These are phyloP conservation scores for Violaceomyces palustris DNA, from an alignment of 1,284 basidiomycete genomes.

Conservation along the genomic window DNA sequence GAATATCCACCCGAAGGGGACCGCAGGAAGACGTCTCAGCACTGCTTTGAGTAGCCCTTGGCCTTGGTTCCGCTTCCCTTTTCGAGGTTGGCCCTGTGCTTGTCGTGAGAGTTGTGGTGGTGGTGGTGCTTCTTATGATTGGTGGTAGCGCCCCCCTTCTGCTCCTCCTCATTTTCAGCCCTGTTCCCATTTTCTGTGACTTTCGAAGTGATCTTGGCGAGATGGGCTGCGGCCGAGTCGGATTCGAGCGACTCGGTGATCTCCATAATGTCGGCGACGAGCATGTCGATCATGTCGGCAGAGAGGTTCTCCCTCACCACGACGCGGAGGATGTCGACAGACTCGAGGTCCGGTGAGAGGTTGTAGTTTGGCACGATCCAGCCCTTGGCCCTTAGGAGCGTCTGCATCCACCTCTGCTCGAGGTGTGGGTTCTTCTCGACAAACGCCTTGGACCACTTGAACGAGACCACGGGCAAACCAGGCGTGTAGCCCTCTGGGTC, in stretches of 20 bases:
- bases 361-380: conserved; percentile 59
- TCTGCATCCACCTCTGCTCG: conserved; percentile 84
- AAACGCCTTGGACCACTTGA: conserved; percentile 70
- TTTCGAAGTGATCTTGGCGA: conserved; percentile 10
- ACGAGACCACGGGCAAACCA: conserved; percentile 83
- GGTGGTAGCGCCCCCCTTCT: neutral
- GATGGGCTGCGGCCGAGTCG: conserved; percentile 8
- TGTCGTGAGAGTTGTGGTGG: conserved; percentile 20
- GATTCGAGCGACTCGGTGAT: conserved; percentile 40
- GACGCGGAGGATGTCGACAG: conserved; percentile 47
- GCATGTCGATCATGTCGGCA: conserved; percentile 45
- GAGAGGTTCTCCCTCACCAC: conserved; percentile 46
- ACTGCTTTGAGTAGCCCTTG: conserved; percentile 44
- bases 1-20: no score
- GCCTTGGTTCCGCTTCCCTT: conserved; percentile 22
- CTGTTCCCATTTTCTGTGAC: neutral
- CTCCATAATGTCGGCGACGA: conserved; percentile 46
- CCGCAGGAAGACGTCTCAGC: no score
- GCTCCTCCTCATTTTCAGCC: conserved; percentile 1
- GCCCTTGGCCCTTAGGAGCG: conserved; percentile 67
- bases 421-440: conserved; percentile 34
- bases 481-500: conserved; percentile 63
- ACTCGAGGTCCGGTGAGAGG: conserved; percentile 33
- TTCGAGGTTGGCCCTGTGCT: conserved; percentile 23
- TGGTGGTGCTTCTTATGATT: conserved; percentile 3